These are phyloP conservation scores for Eucalyptus regnans DNA, from an alignment of 345 rosid species.

Conservation along the genomic window DNA sequence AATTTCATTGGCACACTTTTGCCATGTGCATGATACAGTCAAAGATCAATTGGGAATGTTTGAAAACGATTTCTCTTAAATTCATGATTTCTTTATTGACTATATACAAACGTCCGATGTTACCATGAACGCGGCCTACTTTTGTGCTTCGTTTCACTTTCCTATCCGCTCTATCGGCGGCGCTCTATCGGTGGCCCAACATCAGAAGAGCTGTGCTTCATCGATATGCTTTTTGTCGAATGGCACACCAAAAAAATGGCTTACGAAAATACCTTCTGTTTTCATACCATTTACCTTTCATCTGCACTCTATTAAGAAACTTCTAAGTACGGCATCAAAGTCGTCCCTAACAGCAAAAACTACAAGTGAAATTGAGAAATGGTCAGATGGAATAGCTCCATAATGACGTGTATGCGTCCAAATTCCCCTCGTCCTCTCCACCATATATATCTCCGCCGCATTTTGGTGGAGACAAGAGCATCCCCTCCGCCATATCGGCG, in stretches of 20 bases:
- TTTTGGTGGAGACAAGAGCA: constrained; percentile 74
- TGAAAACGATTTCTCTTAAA: not conserved
- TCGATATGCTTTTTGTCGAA: not conserved
- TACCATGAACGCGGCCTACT: not conserved
- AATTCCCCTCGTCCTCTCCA: constrained; percentile 12
- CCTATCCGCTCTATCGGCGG: not conserved
- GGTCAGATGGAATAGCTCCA: constrained; percentile 33
- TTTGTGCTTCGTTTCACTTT: not conserved
- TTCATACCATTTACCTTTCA: not conserved
- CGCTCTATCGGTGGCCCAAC: not conserved
- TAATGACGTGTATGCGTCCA: constrained; percentile 25
- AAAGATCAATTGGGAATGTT: not conserved
- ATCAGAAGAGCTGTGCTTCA: not conserved
- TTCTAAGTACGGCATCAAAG: not conserved
- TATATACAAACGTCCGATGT: accelerated
- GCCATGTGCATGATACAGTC: not conserved
- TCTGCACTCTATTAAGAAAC: not conserved
- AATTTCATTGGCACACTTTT: not conserved
- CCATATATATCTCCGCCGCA: not conserved
- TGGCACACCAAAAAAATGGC: not conserved
- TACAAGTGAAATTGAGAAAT: not conserved
- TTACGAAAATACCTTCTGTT: not conserved
- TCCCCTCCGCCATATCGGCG: constrained; percentile 67
- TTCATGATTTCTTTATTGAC: not conserved
- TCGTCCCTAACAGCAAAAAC: not conserved